phyloP scores from a whole-genome alignment of 192 early-diverging fungal species.

The Backusella liffmaniae region DNA sequence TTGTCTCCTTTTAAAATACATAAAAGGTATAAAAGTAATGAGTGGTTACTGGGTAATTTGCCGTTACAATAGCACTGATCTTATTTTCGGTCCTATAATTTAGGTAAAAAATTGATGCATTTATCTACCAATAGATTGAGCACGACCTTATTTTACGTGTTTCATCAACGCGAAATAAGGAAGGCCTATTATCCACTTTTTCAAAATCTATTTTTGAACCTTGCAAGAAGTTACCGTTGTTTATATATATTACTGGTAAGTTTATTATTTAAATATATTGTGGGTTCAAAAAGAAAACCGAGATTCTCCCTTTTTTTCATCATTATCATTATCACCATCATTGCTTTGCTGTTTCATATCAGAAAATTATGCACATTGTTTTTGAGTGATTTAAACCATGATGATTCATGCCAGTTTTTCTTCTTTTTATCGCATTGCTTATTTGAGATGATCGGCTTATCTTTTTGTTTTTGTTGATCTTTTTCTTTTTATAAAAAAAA shows the following conservation, averaged over 20 bases:
- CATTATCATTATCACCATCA: neutral
- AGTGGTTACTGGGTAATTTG: neutral
- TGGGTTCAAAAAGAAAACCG: neutral
- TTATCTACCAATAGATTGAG: slow-evolving; percentile 1
- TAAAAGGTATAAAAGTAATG: neutral
- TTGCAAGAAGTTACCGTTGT: neutral
- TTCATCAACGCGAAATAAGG: neutral
- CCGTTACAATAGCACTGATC: neutral
- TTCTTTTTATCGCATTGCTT: neutral
- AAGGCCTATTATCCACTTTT: slow-evolving; percentile 2
- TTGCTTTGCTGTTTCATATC: neutral
- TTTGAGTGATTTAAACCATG: neutral
- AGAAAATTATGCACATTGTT: neutral
- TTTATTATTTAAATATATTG: neutral
- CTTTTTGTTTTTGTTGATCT: neutral
- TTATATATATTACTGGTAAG: neutral
- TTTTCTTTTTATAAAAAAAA: neutral
- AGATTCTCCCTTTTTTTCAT: neutral
- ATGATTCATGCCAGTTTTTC: neutral
- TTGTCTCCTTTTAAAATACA: slow-evolving; percentile 5
- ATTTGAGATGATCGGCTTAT: neutral
- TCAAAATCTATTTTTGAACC: slow-evolving; percentile 4
- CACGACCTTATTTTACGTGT: neutral
- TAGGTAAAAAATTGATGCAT: neutral
- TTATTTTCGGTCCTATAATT: slow-evolving; percentile 5